Base-by-base conservation (phyloP, 495 filamentous ascomycete species). In the Podospora tetraspora region DNA sequence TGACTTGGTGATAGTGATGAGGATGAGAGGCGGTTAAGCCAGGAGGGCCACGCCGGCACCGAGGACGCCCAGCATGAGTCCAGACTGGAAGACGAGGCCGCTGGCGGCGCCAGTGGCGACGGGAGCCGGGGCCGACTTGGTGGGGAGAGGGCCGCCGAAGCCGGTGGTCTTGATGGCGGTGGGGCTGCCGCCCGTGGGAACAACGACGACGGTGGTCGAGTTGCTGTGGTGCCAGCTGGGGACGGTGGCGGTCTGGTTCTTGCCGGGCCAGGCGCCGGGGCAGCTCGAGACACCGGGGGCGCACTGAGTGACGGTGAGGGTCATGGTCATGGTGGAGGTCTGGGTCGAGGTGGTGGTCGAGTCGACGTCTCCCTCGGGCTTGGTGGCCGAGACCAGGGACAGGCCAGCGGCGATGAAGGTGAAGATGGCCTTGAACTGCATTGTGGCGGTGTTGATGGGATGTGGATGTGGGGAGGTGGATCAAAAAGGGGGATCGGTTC, bases 241-340 rank as follows among this genome's bases (percentile, higher is more conserved):
- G 34, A 74, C 77, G 68, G 60, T 70, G n/a, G 76, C 65, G 59
- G 80, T 80, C 29, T 81, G 75, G 76, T 79, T 84, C 29, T 73
- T 73, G 30, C 72, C 37, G 8, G 77, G 75, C 77, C 73, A 75
- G 24, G 64, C 73, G 68, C 76, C 70, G 32, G 83, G 78, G 80
- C 85, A 80, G 66, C 76, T 72, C 63, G 83, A 77, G 73, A 76
- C 75, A 37, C 76, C 78, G 10, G 80, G 78, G 72, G 78, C 81
- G 78, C 81, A 82, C 75, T 78, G 68, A 66, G 80, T 82, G 71
- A 84, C 79, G 71, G 83, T 84, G 73, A 82, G 71, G 30, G 80
- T 82, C 63, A 77, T 70, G 37, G 81, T 82, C 71, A 80, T 69
- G 67, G 79, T 81, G 64, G 76, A 74, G 27, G 80, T 82, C 68